Percentiles rank a stretch among this genome's conserved stretches.
These are phyloP conservation scores for Colletotrichum lentis DNA, from an alignment of 2,329 filamentous ascomycete genomes.

Conservation along the genomic window DNA sequence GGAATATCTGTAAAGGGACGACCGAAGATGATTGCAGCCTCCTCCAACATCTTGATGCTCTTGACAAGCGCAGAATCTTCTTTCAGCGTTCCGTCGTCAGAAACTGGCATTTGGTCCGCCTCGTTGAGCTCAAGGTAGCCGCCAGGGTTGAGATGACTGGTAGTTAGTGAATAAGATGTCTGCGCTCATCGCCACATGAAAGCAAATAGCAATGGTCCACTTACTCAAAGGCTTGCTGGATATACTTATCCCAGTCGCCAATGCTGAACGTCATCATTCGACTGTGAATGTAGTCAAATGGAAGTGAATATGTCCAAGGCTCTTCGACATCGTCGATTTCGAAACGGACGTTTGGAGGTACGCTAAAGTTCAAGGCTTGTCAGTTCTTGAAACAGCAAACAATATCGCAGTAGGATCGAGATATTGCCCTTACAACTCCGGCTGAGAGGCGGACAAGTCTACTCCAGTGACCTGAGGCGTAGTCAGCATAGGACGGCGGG, in stretches of 20 bases:
- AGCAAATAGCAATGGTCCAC: no score
- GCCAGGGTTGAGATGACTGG: slow-evolving; percentile 54
- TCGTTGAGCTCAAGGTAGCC: slow-evolving; percentile 57
- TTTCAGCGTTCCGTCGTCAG: slow-evolving; percentile 52
- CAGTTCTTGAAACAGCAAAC: no score
- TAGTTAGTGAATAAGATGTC: no score
- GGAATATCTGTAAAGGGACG: background rate
- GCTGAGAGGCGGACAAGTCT: slow-evolving; percentile 53
- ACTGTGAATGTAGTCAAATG: slow-evolving; percentile 53
- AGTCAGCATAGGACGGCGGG: background rate
- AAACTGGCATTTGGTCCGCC: slow-evolving; percentile 47
- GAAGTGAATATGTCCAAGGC: slow-evolving; percentile 49
- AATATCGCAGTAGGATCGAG: no score
- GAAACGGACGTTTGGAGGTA: slow-evolving; percentile 59
- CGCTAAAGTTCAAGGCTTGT: slow-evolving; percentile 40
- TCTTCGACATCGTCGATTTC: slow-evolving; percentile 54
- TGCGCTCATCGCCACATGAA: no score
- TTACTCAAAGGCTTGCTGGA: slow-evolving; percentile 47
- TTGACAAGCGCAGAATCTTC: slow-evolving; percentile 42
- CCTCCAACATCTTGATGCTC: slow-evolving; percentile 22
- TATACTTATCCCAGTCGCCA: slow-evolving; percentile 46
- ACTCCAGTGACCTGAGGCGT: slow-evolving; percentile 47
- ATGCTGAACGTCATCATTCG: slow-evolving; percentile 50
- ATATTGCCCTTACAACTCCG: slow-evolving; percentile 45
- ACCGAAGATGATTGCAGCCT: background rate